Percentiles rank a stretch among this genome's conserved stretches.
Evolutionary conservation across 2,329 filamentous ascomycete genomes (phyloP).

Genomic region (Chaetothyriales sp.): DNA sequence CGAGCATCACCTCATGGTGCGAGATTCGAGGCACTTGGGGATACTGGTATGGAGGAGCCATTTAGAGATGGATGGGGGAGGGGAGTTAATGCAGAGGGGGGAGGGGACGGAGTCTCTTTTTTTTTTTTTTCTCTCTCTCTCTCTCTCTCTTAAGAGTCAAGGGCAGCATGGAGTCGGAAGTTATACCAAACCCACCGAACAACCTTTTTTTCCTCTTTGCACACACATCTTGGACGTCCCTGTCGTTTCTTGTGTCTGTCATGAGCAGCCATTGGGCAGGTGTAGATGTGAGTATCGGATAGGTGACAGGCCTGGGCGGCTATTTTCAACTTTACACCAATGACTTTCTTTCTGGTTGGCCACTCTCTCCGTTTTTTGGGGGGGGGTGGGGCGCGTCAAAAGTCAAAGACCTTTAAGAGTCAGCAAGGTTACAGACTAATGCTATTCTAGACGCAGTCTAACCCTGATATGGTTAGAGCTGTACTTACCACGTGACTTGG

Average conservation of each 20-base stretch:
- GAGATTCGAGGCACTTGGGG: slow-evolving; percentile 7
- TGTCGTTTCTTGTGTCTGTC: background rate
- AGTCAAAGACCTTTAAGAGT: too few species aligned
- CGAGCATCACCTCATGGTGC: background rate
- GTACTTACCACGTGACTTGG: too few species aligned
- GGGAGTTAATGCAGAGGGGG: background rate
- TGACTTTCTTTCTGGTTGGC: background rate
- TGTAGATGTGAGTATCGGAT: background rate
- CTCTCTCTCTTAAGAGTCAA: too few species aligned
- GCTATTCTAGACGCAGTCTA: too few species aligned
- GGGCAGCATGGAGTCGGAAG: background rate
- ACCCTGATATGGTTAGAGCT: too few species aligned
- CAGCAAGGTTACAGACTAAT: too few species aligned
- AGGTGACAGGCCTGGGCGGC: background rate
- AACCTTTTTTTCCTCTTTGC: background rate
- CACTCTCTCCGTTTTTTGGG: too few species aligned
- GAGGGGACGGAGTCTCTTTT: too few species aligned
- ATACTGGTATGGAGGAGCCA: slow-evolving; percentile 7
- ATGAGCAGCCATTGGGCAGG: background rate
- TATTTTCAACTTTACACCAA: background rate
- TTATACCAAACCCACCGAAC: background rate
- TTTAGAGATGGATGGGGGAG: background rate
- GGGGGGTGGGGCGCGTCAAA: background rate
- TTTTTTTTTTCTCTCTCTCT: too few species aligned
- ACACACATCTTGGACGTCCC: background rate